Evolutionary conservation across 2,329 filamentous ascomycete species (phyloP), one percentile per base, ranked within the genome.

Genomic region (Colletotrichum higginsianum): DNA sequence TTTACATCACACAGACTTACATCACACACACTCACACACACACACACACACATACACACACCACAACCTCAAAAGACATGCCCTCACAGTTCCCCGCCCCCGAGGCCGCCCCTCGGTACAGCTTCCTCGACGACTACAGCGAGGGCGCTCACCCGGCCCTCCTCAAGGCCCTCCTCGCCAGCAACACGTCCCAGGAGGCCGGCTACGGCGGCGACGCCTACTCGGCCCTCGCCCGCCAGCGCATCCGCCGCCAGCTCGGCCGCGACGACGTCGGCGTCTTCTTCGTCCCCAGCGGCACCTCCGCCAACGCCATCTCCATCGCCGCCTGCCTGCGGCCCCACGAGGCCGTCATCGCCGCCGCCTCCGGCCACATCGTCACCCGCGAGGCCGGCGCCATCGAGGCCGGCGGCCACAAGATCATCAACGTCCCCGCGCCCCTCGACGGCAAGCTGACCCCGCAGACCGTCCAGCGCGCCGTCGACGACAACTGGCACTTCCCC

Each of bases 211-310:
- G 79, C 42, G 86, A 87, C 62, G 77, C 83, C 2, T 86, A 84
- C 74, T 82, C 80, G 74, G 77, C 81, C 18, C 76, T 82, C 16
- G 86, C 86, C 0, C 78, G 84, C 1, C 77, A 80, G 53, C 76
- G 82, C 40, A 86, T 87, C 60, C 38, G 68, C 16, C 68, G 53
- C 12, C 65, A 55, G 21, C 40, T 71, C 15, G 65, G 64, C 12
- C 80, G 83, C 23, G 75, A 79, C 9, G 82, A 85, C 30, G 84
- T 85, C 0, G 84, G 83, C 55, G 81, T 87, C 66, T 86, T 86
- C 75, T 87, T 87, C 62, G 86, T 87, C 0, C 85, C 86, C 1
- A 87, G 84, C 65, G 86, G 86, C 15, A 87, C 86, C 0, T 85
- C 85, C 0, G 86, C 86, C 42, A 87, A 87, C 65, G 81, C 85